Base-by-base conservation (phyloP, 1,284 basidiomycete genomes). In the Mycocalia duriaeana region DNA sequence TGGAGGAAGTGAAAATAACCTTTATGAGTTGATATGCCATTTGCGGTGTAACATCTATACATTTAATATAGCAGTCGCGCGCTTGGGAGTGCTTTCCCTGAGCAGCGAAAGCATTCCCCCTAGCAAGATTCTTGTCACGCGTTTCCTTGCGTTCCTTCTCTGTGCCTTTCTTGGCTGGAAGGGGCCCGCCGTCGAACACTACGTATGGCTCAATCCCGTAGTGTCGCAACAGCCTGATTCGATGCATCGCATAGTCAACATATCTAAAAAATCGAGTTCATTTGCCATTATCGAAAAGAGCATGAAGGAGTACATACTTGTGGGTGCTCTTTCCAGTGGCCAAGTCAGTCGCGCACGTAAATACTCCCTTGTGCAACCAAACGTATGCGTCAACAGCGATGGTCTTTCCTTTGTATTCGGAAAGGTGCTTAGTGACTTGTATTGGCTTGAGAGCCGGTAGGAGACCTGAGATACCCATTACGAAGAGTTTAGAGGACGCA, bases 1-100 rank as follows among this genome's bases (percentile, higher is more conserved):
- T 40, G 48, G 14, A 22, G 9, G 22, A 6, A 38, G 19, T 19
- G 22, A 18, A 56, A 72, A 44, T 57, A 84, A n/a, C 93, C 79
- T 99, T 97, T 73, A 99, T 98, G 53, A 98, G 73, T 67, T 99
- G 95, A 62, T 81, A 94, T 4, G 96, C 96, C 91, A 98, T 95
- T 63, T 94, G 85, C 1, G 96, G 95, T 3, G 93, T 97, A 42
- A 99, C 90, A 56, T 99, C 96, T 44, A 98, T 71, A 57, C 90
- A 93, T 66, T 96, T 96, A 52, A 87, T 79, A 63, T 91, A 99
- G 60, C 73, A 80, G 19, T 98, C 94, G 19, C 93, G 76, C 9
- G 96, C 96, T 57, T 92, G 84, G 25, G 71, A 74, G 53, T 79
- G 73, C 58, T 85, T 85, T 11, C 92, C 93, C 63, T 94, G 86